These are phyloP conservation scores for Gossypium stocksii DNA, from an alignment of 345 rosid genomes.

Conservation along the genomic window DNA sequence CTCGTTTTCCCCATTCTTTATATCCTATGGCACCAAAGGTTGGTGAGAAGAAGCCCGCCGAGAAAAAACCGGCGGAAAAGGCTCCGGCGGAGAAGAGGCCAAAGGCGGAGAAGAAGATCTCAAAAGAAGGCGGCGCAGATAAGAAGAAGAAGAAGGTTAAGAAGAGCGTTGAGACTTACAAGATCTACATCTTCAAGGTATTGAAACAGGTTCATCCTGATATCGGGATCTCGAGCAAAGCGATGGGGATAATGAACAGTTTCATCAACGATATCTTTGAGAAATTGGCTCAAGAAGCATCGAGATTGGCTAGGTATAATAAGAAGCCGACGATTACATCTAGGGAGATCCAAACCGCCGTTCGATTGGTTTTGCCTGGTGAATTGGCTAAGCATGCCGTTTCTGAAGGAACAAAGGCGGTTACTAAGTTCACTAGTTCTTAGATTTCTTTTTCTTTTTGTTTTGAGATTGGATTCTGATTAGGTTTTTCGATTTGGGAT, in stretches of 20 bases:
- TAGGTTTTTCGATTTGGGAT: not conserved
- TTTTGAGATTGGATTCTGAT: not conserved
- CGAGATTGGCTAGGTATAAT: conserved; percentile 62
- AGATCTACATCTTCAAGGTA: conserved; percentile 71
- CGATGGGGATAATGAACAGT: conserved; percentile 79
- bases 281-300: conserved; percentile 62
- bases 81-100: conserved; percentile 45
- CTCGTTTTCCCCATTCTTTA: not conserved
- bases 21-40: conserved; percentile 50
- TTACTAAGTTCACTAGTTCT: conserved; percentile 69
- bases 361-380: conserved; percentile 59
- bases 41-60: conserved; percentile 53
- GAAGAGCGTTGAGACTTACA: conserved; percentile 66
- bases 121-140: conserved; percentile 41
- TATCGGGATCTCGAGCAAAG: conserved; percentile 64
- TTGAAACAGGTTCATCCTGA: conserved; percentile 62
- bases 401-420: conserved; percentile 67
- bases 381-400: conserved; percentile 76
- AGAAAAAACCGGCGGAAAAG: conserved; percentile 20
- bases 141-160: conserved; percentile 55
- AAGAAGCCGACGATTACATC: conserved; percentile 74
- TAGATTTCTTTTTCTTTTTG: not conserved
- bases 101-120: conserved; percentile 48
- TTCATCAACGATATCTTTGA: conserved; percentile 68
- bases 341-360: conserved; percentile 70